These are phyloP conservation scores for Cephaloascus fragrans DNA, from an alignment of 805 yeast species.

Conservation along the genomic window DNA sequence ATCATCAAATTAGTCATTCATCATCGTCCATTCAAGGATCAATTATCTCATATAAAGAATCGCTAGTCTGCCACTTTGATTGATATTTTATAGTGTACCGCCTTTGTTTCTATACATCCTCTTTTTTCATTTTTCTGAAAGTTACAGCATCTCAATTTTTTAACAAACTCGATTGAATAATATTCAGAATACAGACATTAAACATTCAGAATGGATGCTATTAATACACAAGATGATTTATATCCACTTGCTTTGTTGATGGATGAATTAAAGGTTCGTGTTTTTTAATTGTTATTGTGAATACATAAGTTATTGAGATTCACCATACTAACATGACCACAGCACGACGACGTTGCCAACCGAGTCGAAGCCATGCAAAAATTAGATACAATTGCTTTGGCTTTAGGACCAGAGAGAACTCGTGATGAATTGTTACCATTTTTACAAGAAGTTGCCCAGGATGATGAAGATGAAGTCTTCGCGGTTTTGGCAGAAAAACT, in stretches of 20 bases:
- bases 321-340: slow-evolving; percentile 1
- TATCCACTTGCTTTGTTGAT: slow-evolving; percentile 92
- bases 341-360: slow-evolving; percentile 89
- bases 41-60: too few relatives aligned
- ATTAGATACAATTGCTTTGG: slow-evolving; percentile 88
- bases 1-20: too few relatives aligned
- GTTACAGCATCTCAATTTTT: too few relatives aligned
- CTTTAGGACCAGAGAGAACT: slow-evolving; percentile 90
- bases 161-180: too few relatives aligned
- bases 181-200: neutral
- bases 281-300: neutral
- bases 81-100: too few relatives aligned
- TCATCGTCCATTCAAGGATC: too few relatives aligned
- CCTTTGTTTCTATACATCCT: too few relatives aligned
- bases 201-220: neutral
- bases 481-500: slow-evolving; percentile 88
- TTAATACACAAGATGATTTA: slow-evolving; percentile 41
- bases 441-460: slow-evolving; percentile 81
- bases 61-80: too few relatives aligned
- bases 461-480: slow-evolving; percentile 97
- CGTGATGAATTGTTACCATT: slow-evolving; percentile 85
- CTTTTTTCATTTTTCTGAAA: too few relatives aligned
- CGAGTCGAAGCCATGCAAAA: slow-evolving; percentile 93
- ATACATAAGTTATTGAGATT: too few relatives aligned
- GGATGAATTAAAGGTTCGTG: slow-evolving; percentile 71